Percentiles rank a stretch among this genome's conserved stretches.
Evolutionary conservation across 2,329 filamentous ascomycete genomes (phyloP).

Genomic region (Anisogramma anomala): DNA sequence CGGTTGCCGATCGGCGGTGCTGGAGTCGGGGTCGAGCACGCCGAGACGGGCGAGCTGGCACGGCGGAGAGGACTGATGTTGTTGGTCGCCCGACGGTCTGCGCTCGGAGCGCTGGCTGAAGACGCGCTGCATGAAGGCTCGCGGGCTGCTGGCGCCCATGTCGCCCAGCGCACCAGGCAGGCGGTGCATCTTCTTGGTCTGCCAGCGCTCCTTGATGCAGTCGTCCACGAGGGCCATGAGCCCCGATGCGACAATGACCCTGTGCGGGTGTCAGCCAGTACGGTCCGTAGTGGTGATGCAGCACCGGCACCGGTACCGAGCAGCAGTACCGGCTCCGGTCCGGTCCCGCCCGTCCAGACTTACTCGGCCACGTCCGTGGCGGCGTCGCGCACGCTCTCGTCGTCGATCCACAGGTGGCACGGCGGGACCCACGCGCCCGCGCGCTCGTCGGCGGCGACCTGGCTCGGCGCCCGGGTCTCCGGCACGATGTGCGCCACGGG

Average conservation of each 20-base stretch:
- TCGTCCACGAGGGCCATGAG: slow-evolving; percentile 83
- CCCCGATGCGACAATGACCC: slow-evolving; percentile 81
- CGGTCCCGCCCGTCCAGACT: slow-evolving; percentile 21
- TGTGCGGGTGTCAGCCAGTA: too few relatives aligned
- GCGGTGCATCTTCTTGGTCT: slow-evolving; percentile 32
- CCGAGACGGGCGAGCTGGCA: slow-evolving; percentile 16
- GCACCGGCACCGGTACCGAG: too few relatives aligned
- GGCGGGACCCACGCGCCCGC: slow-evolving; percentile 86
- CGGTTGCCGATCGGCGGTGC: too few relatives aligned
- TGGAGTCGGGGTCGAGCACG: slow-evolving; percentile 13
- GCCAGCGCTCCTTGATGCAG: slow-evolving; percentile 73
- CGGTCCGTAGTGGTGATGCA: too few relatives aligned
- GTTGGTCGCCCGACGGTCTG: slow-evolving; percentile 16
- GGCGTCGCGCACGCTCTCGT: slow-evolving; percentile 55
- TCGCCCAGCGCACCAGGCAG: slow-evolving; percentile 26
- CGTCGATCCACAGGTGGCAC: slow-evolving; percentile 82
- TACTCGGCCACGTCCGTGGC: slow-evolving; percentile 81
- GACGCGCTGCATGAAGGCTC: slow-evolving; percentile 25
- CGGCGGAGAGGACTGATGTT: slow-evolving; percentile 18
- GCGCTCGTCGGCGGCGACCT: slow-evolving; percentile 58
- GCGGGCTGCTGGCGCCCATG: slow-evolving; percentile 26
- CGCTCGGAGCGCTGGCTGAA: slow-evolving; percentile 24
- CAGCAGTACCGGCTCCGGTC: too few relatives aligned
- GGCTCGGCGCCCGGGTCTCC: slow-evolving; percentile 58
- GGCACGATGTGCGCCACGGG: slow-evolving; percentile 78